Base-by-base conservation (phyloP, 2,329 filamentous ascomycete genomes). In the Beauveria sp. region DNA sequence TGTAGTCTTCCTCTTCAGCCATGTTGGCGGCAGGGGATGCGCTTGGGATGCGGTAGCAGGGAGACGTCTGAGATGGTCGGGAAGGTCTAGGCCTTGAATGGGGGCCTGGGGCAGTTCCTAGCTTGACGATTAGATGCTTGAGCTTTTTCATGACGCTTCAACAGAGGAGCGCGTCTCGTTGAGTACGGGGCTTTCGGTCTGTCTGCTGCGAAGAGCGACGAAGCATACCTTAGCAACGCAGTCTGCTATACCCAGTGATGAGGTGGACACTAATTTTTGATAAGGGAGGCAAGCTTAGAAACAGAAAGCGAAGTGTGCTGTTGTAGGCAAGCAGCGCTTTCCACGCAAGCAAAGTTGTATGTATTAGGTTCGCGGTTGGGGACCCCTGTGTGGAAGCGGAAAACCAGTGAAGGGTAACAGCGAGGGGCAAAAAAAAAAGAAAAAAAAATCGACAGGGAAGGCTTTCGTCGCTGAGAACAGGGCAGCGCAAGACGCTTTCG, bases 1-100 rank as follows among this genome's bases (percentile, higher is more conserved):
- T 88, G 74, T 88, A 93, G 74, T 96, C 91, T 72, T 93, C 90
- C 75, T 93, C 90, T 67, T 96, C 91, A 62, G 88, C 90, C 91
- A 96, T 96, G 66, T 65, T 70, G 69, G 65, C 65, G 64, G 65
- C 50, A 14, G n/a, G 26, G 60, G 56, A 40, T 34, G 60, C 20
- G 42, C 34, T 45, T 38, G 62, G 10, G 28, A 31, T 40, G 51
- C 64, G 61, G 59, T 48, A 65, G 64, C 20, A n/a, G 48, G 38
- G 16, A 31, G 10, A 5, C 20, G 34, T 12, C 34, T 38, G 20
- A 22, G 52, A 52, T 20, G n/a, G 16, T 18, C 24, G 34, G 26
- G n/a, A 20, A 22, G 46, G n/a, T 26, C 9, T 20, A 26, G 31
- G 45, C 20, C n/a, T 57, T 18, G 48, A 57, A 52, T 62, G 53